Conservation (phyloP, 2,329 filamentous ascomycete species). For the Cordyceps tenuipes region DNA sequence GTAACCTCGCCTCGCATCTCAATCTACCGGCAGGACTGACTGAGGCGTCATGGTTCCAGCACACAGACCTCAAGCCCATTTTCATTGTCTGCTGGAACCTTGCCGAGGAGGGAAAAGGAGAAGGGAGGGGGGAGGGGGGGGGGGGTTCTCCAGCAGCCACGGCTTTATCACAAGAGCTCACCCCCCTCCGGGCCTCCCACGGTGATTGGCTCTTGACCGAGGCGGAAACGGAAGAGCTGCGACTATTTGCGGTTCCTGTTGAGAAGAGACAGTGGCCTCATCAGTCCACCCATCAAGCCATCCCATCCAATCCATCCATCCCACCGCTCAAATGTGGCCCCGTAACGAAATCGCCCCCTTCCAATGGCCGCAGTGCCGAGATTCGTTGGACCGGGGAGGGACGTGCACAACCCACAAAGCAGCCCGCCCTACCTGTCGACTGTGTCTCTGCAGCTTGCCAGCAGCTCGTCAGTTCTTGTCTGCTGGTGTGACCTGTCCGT, state of each 20-base stretch:
- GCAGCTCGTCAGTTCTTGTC: no score
- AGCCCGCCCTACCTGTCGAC: background rate
- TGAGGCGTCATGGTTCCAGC: constrained; percentile 4
- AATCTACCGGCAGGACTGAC: constrained; percentile 9
- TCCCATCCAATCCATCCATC: background rate
- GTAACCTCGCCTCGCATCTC: constrained; percentile 2
- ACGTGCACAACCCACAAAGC: constrained; percentile 1
- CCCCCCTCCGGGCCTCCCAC: background rate
- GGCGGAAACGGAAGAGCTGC: constrained; percentile 1
- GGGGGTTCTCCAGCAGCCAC: no score
- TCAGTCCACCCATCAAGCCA: no score
- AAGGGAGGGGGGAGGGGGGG: no score
- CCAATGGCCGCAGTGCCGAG: constrained; percentile 12
- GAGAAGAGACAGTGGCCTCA: background rate
- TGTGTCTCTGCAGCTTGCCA: no score
- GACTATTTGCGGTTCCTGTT: background rate
- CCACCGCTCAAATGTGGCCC: background rate
- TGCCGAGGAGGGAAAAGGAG: background rate
- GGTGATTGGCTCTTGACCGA: constrained; percentile 1
- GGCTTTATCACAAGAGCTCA: no score
- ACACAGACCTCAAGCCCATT: constrained; percentile 5
- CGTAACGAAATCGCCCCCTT: background rate
- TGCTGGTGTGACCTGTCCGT: background rate
- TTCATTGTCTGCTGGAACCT: background rate
- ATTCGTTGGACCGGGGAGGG: constrained; percentile 1